Evolutionary conservation across 2,329 filamentous ascomycete species (phyloP).

Genomic region (Xylariaceae sp.): DNA sequence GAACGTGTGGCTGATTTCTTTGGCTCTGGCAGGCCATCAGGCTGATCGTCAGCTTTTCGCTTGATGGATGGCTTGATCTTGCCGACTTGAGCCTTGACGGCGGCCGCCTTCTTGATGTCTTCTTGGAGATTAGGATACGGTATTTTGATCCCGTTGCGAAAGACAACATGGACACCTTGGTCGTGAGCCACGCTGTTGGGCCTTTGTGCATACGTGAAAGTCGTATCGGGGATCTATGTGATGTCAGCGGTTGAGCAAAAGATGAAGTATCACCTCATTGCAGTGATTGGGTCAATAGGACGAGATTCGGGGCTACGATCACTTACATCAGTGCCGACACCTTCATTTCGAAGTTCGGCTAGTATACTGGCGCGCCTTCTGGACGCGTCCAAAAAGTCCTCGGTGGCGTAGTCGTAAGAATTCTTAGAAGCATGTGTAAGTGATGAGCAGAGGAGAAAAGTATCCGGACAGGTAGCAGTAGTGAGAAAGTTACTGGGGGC

Average conservation of each 20-base stretch:
- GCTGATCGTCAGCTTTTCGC: conserved; percentile 48
- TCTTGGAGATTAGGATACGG: conserved; percentile 32
- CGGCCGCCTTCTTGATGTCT: conserved; percentile 30
- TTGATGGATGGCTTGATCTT: conserved; percentile 38
- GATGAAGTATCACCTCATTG: too few species aligned
- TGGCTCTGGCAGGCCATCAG: conserved; percentile 45
- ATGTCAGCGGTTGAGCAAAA: too few species aligned
- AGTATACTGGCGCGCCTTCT: conserved; percentile 27
- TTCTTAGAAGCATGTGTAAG: conserved; percentile 24
- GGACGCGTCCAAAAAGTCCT: conserved; percentile 27
- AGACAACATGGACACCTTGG: conserved; percentile 26
- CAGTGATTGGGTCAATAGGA: too few species aligned
- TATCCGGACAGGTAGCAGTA: conserved; percentile 5
- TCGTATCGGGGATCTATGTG: conserved; percentile 24
- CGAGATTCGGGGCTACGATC: neutral
- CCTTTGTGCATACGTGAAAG: conserved; percentile 25
- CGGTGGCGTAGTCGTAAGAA: conserved; percentile 24
- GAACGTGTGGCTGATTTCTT: conserved; percentile 42
- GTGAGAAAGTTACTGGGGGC: conserved; percentile 4
- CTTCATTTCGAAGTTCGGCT: conserved; percentile 26
- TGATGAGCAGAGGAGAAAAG: conserved; percentile 6
- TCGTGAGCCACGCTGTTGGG: conserved; percentile 19
- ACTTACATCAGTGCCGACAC: conserved; percentile 26
- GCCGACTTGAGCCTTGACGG: conserved; percentile 29
- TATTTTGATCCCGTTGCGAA: conserved; percentile 28